A percentile compares a stretch with the other conserved stretches of the same genome.
Evolutionary conservation across 2,329 filamentous ascomycete genomes (phyloP).

Genomic region (Aureobasidium sp.): DNA sequence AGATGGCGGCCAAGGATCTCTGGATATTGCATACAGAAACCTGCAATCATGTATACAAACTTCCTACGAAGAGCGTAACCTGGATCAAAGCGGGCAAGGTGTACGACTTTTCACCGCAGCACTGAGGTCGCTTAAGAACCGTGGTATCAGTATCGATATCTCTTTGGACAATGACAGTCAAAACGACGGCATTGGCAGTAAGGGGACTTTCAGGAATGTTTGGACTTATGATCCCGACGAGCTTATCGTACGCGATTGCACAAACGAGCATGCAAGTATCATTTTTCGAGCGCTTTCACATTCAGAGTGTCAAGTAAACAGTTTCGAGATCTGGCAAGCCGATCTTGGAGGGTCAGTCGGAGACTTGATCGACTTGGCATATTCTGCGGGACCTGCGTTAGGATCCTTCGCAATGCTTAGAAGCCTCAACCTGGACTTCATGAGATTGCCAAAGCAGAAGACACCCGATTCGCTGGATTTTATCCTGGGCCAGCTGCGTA

Average conservation of each 20-base stretch:
- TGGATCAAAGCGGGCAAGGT: neutral
- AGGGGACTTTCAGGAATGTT: neutral
- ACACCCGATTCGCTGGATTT: neutral
- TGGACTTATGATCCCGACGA: neutral
- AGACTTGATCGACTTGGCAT: neutral
- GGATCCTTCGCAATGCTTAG: neutral
- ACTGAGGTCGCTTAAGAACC: neutral
- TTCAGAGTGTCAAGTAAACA: neutral
- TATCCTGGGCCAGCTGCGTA: neutral
- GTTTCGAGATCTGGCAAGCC: neutral
- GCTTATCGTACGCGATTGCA: too few relatives aligned
- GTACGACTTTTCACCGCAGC: neutral
- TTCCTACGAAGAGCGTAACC: neutral
- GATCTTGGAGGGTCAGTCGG: neutral
- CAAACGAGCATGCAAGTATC: neutral
- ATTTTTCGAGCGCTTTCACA: neutral
- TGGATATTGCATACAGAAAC: neutral
- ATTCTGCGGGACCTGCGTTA: neutral
- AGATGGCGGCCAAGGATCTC: neutral
- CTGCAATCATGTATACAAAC: neutral
- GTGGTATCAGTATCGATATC: neutral
- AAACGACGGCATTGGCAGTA: neutral
- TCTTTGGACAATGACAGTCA: neutral
- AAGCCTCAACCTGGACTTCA: neutral
- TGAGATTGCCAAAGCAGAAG: neutral